These are phyloP conservation scores for Coniochaeta sp. DNA, from an alignment of 2,329 filamentous ascomycete species.

Conservation along the genomic window DNA sequence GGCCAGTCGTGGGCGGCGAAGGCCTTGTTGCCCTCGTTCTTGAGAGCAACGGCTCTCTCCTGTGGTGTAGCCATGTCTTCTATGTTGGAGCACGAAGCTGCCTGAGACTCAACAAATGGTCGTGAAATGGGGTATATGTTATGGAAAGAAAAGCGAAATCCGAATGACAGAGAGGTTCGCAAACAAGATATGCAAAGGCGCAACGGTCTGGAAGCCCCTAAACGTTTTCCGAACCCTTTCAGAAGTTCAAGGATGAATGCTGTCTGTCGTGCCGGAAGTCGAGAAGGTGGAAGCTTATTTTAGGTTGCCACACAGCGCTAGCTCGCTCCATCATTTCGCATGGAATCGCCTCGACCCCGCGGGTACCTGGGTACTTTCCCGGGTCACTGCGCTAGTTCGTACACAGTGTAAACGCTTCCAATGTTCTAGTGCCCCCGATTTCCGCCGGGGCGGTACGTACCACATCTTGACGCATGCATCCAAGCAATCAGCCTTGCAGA, in stretches of 20 bases:
- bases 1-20: slow-evolving; percentile 86
- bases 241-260: background rate
- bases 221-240: background rate
- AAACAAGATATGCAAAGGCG: background rate
- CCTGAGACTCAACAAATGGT: background rate
- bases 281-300: background rate
- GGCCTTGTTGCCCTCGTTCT: slow-evolving; percentile 91
- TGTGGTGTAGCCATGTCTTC: slow-evolving; percentile 22
- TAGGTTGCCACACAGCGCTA: background rate
- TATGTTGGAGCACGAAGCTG: background rate
- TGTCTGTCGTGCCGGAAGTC: background rate
- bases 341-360: background rate
- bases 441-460: background rate
- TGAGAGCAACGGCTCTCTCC: slow-evolving; percentile 74
- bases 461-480: no score
- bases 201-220: background rate
- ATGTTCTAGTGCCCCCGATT: background rate
- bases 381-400: no score
- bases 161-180: background rate
- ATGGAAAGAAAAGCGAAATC: background rate
- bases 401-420: no score
- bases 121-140: background rate
- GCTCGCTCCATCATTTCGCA: background rate
- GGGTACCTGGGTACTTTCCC: background rate
- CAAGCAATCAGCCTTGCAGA: background rate